Evolutionary conservation across 108 stramenopile species (phyloP).

Genomic region (Discostella stelligeroides): DNA sequence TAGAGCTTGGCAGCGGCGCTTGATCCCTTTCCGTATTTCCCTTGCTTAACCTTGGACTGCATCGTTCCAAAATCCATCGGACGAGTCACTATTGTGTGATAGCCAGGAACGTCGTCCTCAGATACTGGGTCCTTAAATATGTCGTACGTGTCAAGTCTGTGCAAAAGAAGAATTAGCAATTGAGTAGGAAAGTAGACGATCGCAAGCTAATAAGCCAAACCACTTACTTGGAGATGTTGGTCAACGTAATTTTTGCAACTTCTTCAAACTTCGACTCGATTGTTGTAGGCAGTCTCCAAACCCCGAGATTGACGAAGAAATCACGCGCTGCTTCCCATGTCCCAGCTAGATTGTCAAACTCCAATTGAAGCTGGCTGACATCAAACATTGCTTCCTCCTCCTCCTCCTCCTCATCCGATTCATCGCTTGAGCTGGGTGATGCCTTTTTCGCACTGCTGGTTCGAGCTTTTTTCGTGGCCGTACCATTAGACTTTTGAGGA

Average conservation of each 20-base stretch:
- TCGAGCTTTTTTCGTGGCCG: slow-evolving; percentile 29
- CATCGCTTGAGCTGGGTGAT: slow-evolving; percentile 10
- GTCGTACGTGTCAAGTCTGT: slow-evolving; percentile 59
- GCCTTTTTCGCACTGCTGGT: slow-evolving; percentile 16
- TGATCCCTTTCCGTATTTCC: slow-evolving; percentile 75
- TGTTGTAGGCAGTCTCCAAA: slow-evolving; percentile 63
- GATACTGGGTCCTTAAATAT: slow-evolving; percentile 76
- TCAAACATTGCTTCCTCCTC: slow-evolving; percentile 43
- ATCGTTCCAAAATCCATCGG: slow-evolving; percentile 83
- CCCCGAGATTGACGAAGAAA: slow-evolving; percentile 52
- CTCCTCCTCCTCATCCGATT: slow-evolving; percentile 17
- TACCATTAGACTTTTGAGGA: slow-evolving; percentile 3
- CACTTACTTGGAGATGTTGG: slow-evolving; percentile 55
- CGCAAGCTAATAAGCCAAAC: too few relatives aligned
- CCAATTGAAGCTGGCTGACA: slow-evolving; percentile 44
- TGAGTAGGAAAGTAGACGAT: too few relatives aligned
- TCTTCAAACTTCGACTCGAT: slow-evolving; percentile 61
- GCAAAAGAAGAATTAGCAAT: too few relatives aligned
- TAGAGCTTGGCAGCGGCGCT: slow-evolving; percentile 59
- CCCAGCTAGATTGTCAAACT: slow-evolving; percentile 48
- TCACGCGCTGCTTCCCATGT: slow-evolving; percentile 59
- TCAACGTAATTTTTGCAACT: slow-evolving; percentile 59
- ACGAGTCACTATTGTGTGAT: slow-evolving; percentile 62
- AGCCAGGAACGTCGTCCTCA: slow-evolving; percentile 76
- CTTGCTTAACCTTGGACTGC: slow-evolving; percentile 65